Evolutionary conservation across 768 basidiomycete genomes (phyloP), one percentile per base, ranked within the genome.

Genomic region (Suillus weaverae): DNA sequence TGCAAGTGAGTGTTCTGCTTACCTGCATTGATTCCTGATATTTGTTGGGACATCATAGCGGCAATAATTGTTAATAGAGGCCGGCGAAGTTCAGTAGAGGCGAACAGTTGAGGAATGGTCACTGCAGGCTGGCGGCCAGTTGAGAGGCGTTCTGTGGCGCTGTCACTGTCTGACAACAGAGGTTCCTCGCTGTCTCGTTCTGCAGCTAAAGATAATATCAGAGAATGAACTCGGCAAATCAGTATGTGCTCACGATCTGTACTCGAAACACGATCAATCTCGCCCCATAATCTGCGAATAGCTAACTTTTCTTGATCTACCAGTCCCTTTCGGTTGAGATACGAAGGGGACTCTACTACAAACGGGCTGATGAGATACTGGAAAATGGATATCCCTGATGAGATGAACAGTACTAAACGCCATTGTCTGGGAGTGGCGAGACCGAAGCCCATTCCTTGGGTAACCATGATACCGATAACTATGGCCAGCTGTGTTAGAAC

Each of bases 21-120:
- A 86, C 89, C 85, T 71, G 90, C 91, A 73, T 92, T 94, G 71
- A 93, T 89, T 20, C 92, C 91, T 61, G 92, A 94, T 36, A 93
- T 59, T 73, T 95, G 93, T 68, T 94, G 92, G 33, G 86, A 85
- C 22, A 87, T 66, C 92, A 92, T 94, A 2, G 85, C 86, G 66
- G 87, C 84, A 65, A 85, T 85, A 7, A 92, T 82, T 48, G 89
- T 88, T 20, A 85, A 72, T 36, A 94, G 80, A 5, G 92, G 89
- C 63, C 75, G 81, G 50, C 86, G 81, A 35, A 91, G 77, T 67
- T 90, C 89, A 38, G 72, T 78, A 48, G 83, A 76, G 20, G 78
- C 68, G 72, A 87, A 72, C 32, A 89, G 77, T 63, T 88, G 79
- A 0, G 83, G 81, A 33, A 91, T 77, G 46, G 85, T 85, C 44